Percentiles rank a stretch among this genome's conserved stretches.
phyloP scores from a whole-genome alignment of 2,329 filamentous ascomycete genomes.

The Arthrobotrys musiformis region DNA sequence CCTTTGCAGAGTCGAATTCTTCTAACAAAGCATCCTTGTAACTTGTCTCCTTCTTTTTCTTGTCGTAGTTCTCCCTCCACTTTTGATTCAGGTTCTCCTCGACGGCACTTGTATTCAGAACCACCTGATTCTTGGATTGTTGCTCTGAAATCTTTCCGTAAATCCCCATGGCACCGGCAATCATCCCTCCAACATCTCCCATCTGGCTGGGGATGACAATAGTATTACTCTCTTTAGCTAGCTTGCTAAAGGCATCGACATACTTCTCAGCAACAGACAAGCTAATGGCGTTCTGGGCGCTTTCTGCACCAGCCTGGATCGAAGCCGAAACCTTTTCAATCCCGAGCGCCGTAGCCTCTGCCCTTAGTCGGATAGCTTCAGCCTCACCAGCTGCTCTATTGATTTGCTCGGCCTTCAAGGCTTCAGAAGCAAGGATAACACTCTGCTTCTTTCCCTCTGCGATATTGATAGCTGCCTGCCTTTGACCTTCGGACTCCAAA shows the following conservation, averaged over 20 bases:
- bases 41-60: slow-evolving; percentile 54
- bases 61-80: slow-evolving; percentile 60
- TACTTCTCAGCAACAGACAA: slow-evolving; percentile 96
- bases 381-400: slow-evolving; percentile 93
- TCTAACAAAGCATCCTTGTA: slow-evolving; percentile 58
- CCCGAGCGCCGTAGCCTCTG: slow-evolving; percentile 83
- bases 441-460: slow-evolving; percentile 97
- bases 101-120: slow-evolving; percentile 69
- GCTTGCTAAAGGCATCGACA: slow-evolving; percentile 89
- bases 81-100: slow-evolving; percentile 58
- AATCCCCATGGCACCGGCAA: slow-evolving; percentile 92
- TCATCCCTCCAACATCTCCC: slow-evolving; percentile 95
- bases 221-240: slow-evolving; percentile 94
- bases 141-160: slow-evolving; percentile 91
- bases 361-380: slow-evolving; percentile 88
- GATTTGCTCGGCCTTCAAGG: slow-evolving; percentile 87
- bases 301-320: slow-evolving; percentile 77
- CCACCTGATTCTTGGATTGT: slow-evolving; percentile 71
- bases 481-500: slow-evolving; percentile 93
- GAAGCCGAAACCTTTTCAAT: slow-evolving; percentile 85
- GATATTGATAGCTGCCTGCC: slow-evolving; percentile 98
- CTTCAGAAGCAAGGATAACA: slow-evolving; percentile 95
- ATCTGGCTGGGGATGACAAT: slow-evolving; percentile 97
- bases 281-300: slow-evolving; percentile 85
- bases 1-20: slow-evolving; percentile 53